Evolutionary conservation across 352 stramenopile species (phyloP).

Genomic region (Phytophthora litchii): DNA sequence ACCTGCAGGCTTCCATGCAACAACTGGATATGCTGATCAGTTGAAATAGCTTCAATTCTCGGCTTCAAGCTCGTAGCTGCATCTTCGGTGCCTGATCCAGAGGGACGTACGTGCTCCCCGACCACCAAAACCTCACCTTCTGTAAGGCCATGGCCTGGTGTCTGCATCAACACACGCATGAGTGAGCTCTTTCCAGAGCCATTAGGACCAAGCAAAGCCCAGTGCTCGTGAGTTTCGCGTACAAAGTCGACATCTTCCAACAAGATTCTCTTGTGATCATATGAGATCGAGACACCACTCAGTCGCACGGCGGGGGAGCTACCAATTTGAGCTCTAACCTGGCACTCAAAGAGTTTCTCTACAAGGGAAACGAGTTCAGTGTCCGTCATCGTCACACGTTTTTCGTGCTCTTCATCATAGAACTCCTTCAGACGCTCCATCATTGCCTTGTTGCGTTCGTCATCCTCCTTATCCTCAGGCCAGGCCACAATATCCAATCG

Average conservation of each 20-base stretch:
- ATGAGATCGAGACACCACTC: constrained; percentile 61
- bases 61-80: neutral
- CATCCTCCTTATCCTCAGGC: constrained; percentile 31
- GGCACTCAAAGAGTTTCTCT: constrained; percentile 42
- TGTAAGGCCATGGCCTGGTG: constrained; percentile 51
- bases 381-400: constrained; percentile 38
- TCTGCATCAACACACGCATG: constrained; percentile 75
- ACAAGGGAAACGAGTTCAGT: constrained; percentile 44
- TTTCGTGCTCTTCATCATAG: constrained; percentile 43
- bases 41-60: constrained; percentile 85
- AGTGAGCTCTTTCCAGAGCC: constrained; percentile 82
- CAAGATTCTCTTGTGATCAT: constrained; percentile 51
- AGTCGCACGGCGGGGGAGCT: constrained; percentile 40
- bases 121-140: constrained; percentile 48
- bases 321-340: neutral
- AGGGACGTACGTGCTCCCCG: constrained; percentile 26
- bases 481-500: constrained; percentile 49
- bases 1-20: constrained; percentile 48
- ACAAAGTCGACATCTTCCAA: constrained; percentile 60
- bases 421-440: constrained; percentile 43
- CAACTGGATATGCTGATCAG: constrained; percentile 89
- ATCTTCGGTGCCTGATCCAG: neutral
- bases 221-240: constrained; percentile 62
- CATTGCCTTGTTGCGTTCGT: constrained; percentile 40
- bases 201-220: constrained; percentile 72